Evolutionary conservation across 495 filamentous ascomycete species (phyloP), one percentile per base, ranked within the genome.

Genomic region (Aspergillus funiculosus): DNA sequence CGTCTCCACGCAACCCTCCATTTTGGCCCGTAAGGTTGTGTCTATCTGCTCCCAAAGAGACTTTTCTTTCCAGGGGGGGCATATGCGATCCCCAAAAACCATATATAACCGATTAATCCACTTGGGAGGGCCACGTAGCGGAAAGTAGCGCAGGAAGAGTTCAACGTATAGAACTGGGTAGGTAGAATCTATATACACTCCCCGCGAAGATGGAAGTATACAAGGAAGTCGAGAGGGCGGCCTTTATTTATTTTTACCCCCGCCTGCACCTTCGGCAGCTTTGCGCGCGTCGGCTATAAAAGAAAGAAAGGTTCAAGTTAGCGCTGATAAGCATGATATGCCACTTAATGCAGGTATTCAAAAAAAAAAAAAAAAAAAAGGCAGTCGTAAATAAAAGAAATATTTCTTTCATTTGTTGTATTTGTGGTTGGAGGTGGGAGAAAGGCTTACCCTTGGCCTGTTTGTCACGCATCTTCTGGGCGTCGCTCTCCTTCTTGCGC

Each of bases 381-480:
- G 3, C 15, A 26, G 21, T 15, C 22, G n/a, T n/a, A n/a, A n/a
- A n/a, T n/a, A n/a, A n/a, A n/a, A n/a, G n/a, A n/a, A n/a, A n/a
- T n/a, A n/a, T n/a, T n/a, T n/a, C n/a, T n/a, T n/a, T n/a, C n/a
- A n/a, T n/a, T n/a, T n/a, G n/a, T n/a, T n/a, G n/a, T n/a, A n/a
- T n/a, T n/a, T n/a, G n/a, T n/a, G n/a, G n/a, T n/a, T n/a, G n/a
- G n/a, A n/a, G n/a, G n/a, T n/a, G n/a, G n/a, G n/a, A n/a, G n/a
- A n/a, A 17, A 28, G 18, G 28, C 63, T 27, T 74, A 95, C 89
- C 89, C 50, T 82, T 83, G 49, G 72, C 76, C 68, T 96, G 90
- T 76, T 96, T 96, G 66, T 83, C 77, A 27, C 86, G 78, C 90
- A 96, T 96, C 63, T 87, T 89, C 27, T 76, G 74, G 15, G 90